Evolutionary conservation across 1,139 yeast genomes (phyloP), one percentile per base, ranked within the genome.

Genomic region (Yamadazyma diddensiae): DNA sequence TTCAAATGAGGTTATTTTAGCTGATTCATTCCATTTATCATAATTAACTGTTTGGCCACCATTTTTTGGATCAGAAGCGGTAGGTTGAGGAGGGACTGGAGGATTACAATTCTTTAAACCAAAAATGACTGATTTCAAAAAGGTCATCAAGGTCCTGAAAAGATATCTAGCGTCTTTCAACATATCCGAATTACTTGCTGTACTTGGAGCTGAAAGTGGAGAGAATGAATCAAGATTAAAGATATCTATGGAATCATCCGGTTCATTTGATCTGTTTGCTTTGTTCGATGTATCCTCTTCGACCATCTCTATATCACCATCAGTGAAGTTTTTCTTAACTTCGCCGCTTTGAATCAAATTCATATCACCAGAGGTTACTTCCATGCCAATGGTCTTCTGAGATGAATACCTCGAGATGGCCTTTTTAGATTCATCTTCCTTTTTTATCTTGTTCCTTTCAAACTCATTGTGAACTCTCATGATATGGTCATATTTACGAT

Each of bases 41-140:
- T 65, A 65, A 36, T 67, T 67, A 26, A 79, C 78, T 34, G 70
- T 70, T 28, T 77, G 77, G 15, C 79, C 75, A 17, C 79, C 70
- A 33, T 74, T 79, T 28, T 77, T 75, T 7, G 85, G 78, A 35
- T 75, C 74, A 2, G 79, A 73, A 17, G 53, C 50, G 6, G 64
- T 49, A 11, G 73, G 72, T 38, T 67, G 73, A 6, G 73, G 70
- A 4, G 80, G 81, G 0, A 92, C 84, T 2, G 94, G 85, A 1
- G 97, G 95, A 50, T 90, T 92, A 53, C 95, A 88, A 37, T 81
- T 81, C 52, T 88, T 88, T 45, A 94, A 68, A 1, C 96, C 96
- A 57, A 83, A 87, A 47, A 92, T 82, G 28, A 90, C 86, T 0
- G 97, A 86, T 52, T 92, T 88, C 50, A 92, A 65, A 50, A 92